These are phyloP conservation scores for Mercurialis annua DNA, from an alignment of 345 rosid species.

Conservation along the genomic window DNA sequence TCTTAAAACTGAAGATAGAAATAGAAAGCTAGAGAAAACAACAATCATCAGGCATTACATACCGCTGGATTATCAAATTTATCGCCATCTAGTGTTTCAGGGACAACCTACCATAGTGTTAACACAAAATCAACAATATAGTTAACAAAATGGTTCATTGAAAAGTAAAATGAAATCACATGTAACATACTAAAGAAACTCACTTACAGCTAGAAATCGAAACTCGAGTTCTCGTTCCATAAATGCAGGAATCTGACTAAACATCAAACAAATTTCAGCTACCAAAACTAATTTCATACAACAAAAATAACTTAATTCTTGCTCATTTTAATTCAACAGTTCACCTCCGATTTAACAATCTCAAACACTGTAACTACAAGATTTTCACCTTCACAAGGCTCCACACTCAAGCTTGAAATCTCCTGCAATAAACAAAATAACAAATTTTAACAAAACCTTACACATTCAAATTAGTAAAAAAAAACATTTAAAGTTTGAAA, in stretches of 20 bases:
- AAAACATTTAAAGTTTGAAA: neutral
- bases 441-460: neutral
- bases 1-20: neutral
- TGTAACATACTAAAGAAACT: conserved; percentile 7
- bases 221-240: conserved; percentile 80
- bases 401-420: conserved; percentile 83
- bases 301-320: neutral
- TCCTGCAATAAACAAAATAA: conserved; percentile 48
- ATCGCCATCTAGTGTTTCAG: conserved; percentile 69
- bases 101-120: conserved; percentile 46
- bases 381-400: conserved; percentile 68
- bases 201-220: conserved; percentile 80
- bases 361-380: conserved; percentile 84
- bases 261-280: conserved; percentile 1
- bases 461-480: neutral
- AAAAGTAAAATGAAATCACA: neutral
- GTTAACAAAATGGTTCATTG: neutral
- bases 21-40: too few relatives aligned
- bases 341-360: conserved; percentile 71
- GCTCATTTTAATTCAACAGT: neutral
- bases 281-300: neutral
- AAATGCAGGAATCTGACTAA: conserved; percentile 75
- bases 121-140: neutral
- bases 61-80: conserved; percentile 56
- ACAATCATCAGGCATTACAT: conserved; percentile 26